Evolutionary conservation across 352 stramenopile genomes (phyloP).

Genomic region (Discostella stelligera): DNA sequence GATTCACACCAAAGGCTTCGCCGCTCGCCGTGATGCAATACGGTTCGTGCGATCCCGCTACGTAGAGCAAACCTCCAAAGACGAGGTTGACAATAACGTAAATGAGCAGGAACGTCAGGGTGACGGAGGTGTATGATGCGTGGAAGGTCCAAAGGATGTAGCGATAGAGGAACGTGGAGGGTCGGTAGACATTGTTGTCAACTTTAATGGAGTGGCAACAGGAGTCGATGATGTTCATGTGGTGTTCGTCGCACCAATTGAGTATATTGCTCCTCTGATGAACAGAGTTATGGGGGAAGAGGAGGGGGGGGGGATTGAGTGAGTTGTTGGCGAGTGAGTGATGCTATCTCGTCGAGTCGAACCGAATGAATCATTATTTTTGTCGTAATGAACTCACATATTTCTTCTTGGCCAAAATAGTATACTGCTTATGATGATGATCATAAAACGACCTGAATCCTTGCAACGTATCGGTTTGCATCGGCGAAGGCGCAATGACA

Average conservation of each 20-base stretch:
- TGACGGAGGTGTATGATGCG: slow-evolving; percentile 58
- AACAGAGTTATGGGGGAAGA: no score
- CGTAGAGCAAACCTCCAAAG: slow-evolving; percentile 58
- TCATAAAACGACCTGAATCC: slow-evolving; percentile 5
- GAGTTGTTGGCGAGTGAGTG: background rate
- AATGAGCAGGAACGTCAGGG: slow-evolving; percentile 54
- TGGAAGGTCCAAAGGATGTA: slow-evolving; percentile 69
- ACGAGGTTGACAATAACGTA: slow-evolving; percentile 55
- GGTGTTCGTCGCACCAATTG: slow-evolving; percentile 29
- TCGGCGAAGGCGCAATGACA: background rate
- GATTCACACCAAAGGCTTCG: slow-evolving; percentile 43
- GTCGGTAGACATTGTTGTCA: slow-evolving; percentile 24
- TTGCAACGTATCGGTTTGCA: background rate
- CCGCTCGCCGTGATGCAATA: slow-evolving; percentile 59
- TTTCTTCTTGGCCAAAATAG: slow-evolving; percentile 10
- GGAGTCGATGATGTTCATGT: slow-evolving; percentile 11
- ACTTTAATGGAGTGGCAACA: slow-evolving; percentile 6
- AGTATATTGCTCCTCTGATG: slow-evolving; percentile 22
- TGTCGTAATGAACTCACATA: slow-evolving; percentile 9
- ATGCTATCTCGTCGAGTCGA: background rate
- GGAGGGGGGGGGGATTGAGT: background rate
- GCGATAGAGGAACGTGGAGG: slow-evolving; percentile 33
- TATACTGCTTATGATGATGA: slow-evolving; percentile 5
- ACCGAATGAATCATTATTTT: background rate
- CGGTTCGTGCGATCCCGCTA: slow-evolving; percentile 37